phyloP scores from a whole-genome alignment of 371 early-diverging fungal genomes.

The Mucor irregularis region DNA sequence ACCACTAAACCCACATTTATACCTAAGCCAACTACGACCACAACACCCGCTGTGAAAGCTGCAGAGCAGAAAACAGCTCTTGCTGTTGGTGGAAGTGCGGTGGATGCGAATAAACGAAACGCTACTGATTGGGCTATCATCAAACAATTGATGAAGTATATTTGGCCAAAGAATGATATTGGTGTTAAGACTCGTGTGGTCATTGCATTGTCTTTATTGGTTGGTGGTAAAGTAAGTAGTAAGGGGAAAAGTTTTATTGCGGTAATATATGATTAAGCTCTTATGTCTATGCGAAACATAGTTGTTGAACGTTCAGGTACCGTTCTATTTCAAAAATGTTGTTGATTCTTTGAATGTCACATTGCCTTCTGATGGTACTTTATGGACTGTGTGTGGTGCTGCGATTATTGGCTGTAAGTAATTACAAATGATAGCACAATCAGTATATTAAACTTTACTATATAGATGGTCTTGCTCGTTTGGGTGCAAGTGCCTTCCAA shows the following conservation, averaged over 20 bases:
- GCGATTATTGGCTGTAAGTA: conserved; percentile 84
- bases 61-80: not conserved
- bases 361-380: conserved; percentile 59
- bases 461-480: conserved; percentile 83
- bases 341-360: conserved; percentile 73
- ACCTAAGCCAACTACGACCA: not conserved
- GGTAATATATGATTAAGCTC: not conserved
- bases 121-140: conserved; percentile 73
- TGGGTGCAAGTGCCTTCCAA: conserved; percentile 81
- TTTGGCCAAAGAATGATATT: conserved; percentile 90
- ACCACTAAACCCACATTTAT: not conserved
- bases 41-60: not conserved
- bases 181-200: conserved; percentile 85
- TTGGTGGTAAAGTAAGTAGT: conserved; percentile 68
- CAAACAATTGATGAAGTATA: conserved; percentile 75
- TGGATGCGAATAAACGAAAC: conserved; percentile 27
- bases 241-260: too few species aligned
- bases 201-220: conserved; percentile 74
- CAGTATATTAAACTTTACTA: not conserved
- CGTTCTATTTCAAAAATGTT: conserved; percentile 89
- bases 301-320: conserved; percentile 92
- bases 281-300: too few species aligned
- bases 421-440: not conserved
- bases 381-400: conserved; percentile 80
- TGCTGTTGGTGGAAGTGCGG: not conserved